phyloP scores from a whole-genome alignment of 805 yeast genomes.

The Ogataea degrootiae region DNA sequence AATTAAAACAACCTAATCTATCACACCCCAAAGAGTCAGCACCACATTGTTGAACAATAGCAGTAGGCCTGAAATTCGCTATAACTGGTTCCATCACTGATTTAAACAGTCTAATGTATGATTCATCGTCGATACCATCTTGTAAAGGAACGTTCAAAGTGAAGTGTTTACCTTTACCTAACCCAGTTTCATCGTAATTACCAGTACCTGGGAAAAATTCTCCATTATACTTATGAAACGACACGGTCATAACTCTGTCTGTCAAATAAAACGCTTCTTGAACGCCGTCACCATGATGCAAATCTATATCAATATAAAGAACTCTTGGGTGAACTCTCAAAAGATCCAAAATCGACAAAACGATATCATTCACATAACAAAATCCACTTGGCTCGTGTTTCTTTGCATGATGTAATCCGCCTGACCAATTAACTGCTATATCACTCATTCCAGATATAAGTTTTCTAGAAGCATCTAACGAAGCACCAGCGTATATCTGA shows the following conservation, averaged over 20 bases:
- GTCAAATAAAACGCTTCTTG: constrained; percentile 95
- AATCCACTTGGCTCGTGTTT: constrained; percentile 93
- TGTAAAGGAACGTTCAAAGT: constrained; percentile 88
- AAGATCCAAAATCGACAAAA: constrained; percentile 77
- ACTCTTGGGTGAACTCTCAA: constrained; percentile 89
- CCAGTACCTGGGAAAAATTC: constrained; percentile 98
- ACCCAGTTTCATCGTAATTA: constrained; percentile 80
- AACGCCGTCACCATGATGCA: constrained; percentile 98
- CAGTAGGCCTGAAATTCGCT: constrained; percentile 87
- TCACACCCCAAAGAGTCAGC: constrained; percentile 95
- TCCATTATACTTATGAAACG: constrained; percentile 90
- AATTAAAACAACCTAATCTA: constrained; percentile 87
- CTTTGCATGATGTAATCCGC: constrained; percentile 96
- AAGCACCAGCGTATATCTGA: constrained; percentile 86
- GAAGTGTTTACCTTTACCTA: constrained; percentile 84
- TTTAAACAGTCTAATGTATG: constrained; percentile 71
- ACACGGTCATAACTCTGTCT: constrained; percentile 93
- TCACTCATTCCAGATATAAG: constrained; percentile 83
- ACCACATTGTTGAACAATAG: constrained; percentile 94
- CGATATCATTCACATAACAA: constrained; percentile 93
- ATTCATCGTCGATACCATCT: constrained; percentile 93
- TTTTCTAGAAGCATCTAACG: constrained; percentile 87
- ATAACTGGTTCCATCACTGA: constrained; percentile 87
- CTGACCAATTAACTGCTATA: constrained; percentile 94
- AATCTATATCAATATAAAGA: constrained; percentile 87